Conservation (phyloP, 441 rosid species). For the Jatropha podagrica region DNA sequence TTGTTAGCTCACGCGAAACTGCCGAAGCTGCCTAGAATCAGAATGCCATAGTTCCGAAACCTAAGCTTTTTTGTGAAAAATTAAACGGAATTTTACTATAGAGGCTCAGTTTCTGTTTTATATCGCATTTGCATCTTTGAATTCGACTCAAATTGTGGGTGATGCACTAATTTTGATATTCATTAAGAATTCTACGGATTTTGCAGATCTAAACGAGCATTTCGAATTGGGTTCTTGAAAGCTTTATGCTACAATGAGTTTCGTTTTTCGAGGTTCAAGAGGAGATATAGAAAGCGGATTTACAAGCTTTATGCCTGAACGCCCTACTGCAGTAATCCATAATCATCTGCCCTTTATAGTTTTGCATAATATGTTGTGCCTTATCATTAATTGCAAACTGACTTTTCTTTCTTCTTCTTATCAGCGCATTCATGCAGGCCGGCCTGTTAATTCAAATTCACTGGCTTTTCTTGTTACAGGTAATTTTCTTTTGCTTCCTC, state of each 20-base stretch:
- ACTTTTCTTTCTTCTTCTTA: background rate
- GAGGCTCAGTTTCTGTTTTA: background rate
- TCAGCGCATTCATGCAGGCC: slow-evolving; percentile 81
- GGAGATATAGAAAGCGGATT: slow-evolving; percentile 79
- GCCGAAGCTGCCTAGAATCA: too few relatives aligned
- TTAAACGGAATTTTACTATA: background rate
- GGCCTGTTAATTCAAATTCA: slow-evolving; percentile 75
- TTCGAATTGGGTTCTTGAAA: slow-evolving; percentile 8
- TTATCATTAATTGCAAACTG: background rate
- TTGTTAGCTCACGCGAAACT: too few relatives aligned
- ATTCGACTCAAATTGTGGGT: background rate
- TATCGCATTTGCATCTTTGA: background rate
- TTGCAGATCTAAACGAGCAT: background rate
- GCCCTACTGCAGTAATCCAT: slow-evolving; percentile 54
- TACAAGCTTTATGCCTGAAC: slow-evolving; percentile 59
- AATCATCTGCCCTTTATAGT: background rate
- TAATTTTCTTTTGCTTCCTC: slow-evolving; percentile 28
- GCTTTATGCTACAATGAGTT: slow-evolving; percentile 55
- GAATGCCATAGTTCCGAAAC: background rate
- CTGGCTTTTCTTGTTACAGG: slow-evolving; percentile 87
- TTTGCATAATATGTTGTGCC: background rate
- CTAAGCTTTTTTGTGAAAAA: too few relatives aligned
- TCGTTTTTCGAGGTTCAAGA: slow-evolving; percentile 74
- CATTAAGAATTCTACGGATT: slow-evolving; percentile 22
- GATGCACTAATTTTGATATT: background rate